phyloP scores from a whole-genome alignment of 768 basidiomycete genomes.

The Trametes cinnabarina region DNA sequence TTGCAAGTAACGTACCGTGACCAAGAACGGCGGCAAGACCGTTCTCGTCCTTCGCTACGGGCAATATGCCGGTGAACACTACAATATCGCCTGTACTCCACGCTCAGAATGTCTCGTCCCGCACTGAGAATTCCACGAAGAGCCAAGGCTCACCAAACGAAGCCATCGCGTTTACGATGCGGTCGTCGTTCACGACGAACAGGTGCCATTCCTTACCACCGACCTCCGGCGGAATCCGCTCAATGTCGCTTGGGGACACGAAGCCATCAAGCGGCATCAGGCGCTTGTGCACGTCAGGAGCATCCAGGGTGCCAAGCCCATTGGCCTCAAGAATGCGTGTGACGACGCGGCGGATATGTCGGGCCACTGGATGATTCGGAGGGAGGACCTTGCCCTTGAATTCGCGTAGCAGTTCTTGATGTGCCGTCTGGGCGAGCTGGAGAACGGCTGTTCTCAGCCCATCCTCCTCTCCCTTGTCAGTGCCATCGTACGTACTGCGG shows the following conservation, averaged over 20 bases:
- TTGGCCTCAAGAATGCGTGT: conserved; percentile 66
- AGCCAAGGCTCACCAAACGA: conserved; percentile 50
- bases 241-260: conserved; percentile 19
- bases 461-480: not conserved
- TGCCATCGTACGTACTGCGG: conserved; percentile 38
- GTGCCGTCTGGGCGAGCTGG: conserved; percentile 44
- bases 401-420: conserved; percentile 49
- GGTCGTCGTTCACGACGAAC: conserved; percentile 71
- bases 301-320: conserved; percentile 63
- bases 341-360: conserved; percentile 69
- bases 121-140: too few species aligned
- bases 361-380: conserved; percentile 58
- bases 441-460: not conserved
- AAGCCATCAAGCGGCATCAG: conserved; percentile 29
- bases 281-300: conserved; percentile 23
- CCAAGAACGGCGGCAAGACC: conserved; percentile 82
- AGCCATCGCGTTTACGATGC: conserved; percentile 76
- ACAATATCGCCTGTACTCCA: conserved; percentile 62
- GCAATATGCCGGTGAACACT: conserved; percentile 88
- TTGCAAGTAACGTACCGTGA: conserved; percentile 60
- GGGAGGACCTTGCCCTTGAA: conserved; percentile 60
- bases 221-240: conserved; percentile 23
- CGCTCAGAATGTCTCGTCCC: too few species aligned
- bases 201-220: conserved; percentile 57
- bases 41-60: conserved; percentile 71